Percentiles rank a stretch among this genome's conserved stretches.
Evolutionary conservation across 768 basidiomycete species (phyloP).

Genomic region (Ramaria rubella): DNA sequence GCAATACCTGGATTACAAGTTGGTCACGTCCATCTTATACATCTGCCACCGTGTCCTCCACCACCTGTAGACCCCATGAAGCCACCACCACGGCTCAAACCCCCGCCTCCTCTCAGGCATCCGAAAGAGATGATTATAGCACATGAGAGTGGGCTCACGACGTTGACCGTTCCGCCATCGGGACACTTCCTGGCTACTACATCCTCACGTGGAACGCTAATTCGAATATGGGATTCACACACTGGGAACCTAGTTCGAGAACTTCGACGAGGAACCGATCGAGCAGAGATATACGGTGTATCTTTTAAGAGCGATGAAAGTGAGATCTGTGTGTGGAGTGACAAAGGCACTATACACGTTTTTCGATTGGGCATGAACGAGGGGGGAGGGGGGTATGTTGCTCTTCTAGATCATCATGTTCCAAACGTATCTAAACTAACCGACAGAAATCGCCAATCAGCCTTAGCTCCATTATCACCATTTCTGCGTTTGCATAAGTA

Average conservation of each 20-base stretch:
- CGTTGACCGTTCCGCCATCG: conserved; percentile 69
- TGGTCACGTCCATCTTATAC: conserved; percentile 84
- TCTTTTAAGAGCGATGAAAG: conserved; percentile 81
- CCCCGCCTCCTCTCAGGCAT: conserved; percentile 53
- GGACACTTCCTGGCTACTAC: conserved; percentile 80
- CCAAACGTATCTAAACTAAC: background rate
- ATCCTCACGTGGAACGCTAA: conserved; percentile 74
- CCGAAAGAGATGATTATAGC: conserved; percentile 79
- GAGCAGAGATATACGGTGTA: conserved; percentile 87
- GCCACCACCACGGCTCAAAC: conserved; percentile 42
- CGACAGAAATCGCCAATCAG: conserved; percentile 74
- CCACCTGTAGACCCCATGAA: conserved; percentile 50
- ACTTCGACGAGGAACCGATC: conserved; percentile 79
- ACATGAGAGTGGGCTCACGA: conserved; percentile 72
- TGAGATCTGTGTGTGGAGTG: conserved; percentile 88
- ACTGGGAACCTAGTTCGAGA: conserved; percentile 72
- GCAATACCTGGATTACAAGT: conserved; percentile 79
- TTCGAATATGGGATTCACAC: conserved; percentile 77
- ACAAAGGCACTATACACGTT: conserved; percentile 91
- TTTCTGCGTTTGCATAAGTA: conserved; percentile 84
- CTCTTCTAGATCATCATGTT: too few species aligned
- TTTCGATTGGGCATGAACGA: conserved; percentile 64
- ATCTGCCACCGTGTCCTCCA: conserved; percentile 71
- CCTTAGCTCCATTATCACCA: conserved; percentile 71
- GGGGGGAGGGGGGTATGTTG: conserved; percentile 58